Base-by-base conservation (phyloP, 371 early-diverging fungal species). In the Homolaphlyctis polyrhiza region DNA sequence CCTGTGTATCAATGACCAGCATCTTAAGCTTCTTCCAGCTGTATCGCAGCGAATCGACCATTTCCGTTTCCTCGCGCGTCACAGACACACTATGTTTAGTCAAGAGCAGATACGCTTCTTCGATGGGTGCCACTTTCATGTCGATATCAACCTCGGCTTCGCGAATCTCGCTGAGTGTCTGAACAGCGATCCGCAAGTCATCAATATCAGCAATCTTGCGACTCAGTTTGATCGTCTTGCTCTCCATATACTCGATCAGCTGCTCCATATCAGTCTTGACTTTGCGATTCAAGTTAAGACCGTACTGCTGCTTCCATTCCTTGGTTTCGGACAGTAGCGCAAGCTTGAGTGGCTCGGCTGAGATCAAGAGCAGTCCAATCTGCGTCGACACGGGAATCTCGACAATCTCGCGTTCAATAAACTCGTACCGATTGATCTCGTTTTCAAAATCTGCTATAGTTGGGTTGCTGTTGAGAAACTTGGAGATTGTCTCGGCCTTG, bases 11-110 rank as follows among this genome's bases (percentile, higher is more conserved):
- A 60, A 82, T 78, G 16, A 83, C 83, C n/a, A 83, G 69, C 39
- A 60, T 68, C 66, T 83, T 84, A 13, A 86, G 73, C 69, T 86
- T 86, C 64, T 83, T 81, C 84, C 83, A 86, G 64, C 80, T 80
- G 73, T 86, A 86, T 13, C 84, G 78, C 25, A 86, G 66, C 13
- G 86, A 86, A 69, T 86, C 86, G 23, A 82, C 86, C 84, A 84
- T 83, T 65, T 85, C 86, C 1, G 83, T 86, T 63, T 84, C 84
- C 63, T 86, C 84, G 64, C 78, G 79, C 11, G 80, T 77, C 13
- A 86, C 84, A 6, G 71, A 43, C 30, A 86, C 78, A 60, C 64
- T 73, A 66, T 84, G 84, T 57, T 81, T 81, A 23, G 78, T 72
- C 28, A 86, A 64, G 32, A 84, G 60, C 36, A 77, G 69, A 63